Evolutionary conservation across 1,284 basidiomycete genomes (phyloP).

Genomic region (Mycena sp.): DNA sequence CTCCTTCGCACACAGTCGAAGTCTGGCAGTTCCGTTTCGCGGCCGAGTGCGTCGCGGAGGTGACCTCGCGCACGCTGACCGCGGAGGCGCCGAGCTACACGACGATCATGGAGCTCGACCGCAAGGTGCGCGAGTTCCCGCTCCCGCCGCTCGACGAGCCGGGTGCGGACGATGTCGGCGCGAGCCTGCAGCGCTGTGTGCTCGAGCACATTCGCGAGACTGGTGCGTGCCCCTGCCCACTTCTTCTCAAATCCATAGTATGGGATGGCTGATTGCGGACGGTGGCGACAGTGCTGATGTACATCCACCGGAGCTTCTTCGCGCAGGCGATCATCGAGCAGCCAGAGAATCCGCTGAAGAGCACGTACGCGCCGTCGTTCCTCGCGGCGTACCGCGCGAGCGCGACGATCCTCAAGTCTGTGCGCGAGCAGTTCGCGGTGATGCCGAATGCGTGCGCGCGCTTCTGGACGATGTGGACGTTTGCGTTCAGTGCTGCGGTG

Average conservation of each 20-base stretch:
- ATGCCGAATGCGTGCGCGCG: conserved; percentile 62
- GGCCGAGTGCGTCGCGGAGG: conserved; percentile 70
- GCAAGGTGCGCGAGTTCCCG: conserved; percentile 72
- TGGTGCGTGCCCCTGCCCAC: conserved; percentile 48
- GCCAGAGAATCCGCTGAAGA: conserved; percentile 67
- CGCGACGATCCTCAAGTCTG: conserved; percentile 63
- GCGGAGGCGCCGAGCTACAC: conserved; percentile 71
- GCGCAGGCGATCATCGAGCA: conserved; percentile 73
- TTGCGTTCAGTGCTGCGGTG: conserved; percentile 70
- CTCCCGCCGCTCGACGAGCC: conserved; percentile 56
- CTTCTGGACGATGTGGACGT: conserved; percentile 73
- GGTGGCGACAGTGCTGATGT: conserved; percentile 64
- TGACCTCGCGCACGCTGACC: conserved; percentile 68
- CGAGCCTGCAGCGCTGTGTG: conserved; percentile 60
- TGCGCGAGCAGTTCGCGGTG: conserved; percentile 61
- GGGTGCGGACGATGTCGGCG: conserved; percentile 40
- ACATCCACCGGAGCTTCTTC: conserved; percentile 76
- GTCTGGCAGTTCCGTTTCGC: conserved; percentile 73
- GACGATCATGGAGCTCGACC: conserved; percentile 77
- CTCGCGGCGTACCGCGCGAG: conserved; percentile 69
- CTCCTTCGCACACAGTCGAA: conserved; percentile 51
- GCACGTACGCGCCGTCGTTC: conserved; percentile 69
- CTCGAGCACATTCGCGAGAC: conserved; percentile 64
- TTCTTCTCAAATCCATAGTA: background rate
- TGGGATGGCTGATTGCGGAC: conserved; percentile 7